These are phyloP conservation scores for Debaryomyces prosopidis DNA, from an alignment of 805 yeast species.

Conservation along the genomic window DNA sequence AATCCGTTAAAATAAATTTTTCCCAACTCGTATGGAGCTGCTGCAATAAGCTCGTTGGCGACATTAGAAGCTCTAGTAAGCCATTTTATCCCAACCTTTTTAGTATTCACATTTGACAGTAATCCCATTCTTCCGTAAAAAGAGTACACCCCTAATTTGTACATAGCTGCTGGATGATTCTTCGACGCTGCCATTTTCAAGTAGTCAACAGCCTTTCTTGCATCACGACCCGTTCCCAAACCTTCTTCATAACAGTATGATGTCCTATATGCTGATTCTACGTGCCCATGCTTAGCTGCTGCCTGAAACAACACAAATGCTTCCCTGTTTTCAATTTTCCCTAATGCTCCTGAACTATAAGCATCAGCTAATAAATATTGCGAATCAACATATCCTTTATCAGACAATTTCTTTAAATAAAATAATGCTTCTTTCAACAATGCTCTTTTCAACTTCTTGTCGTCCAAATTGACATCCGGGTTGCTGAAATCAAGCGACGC, in stretches of 20 bases:
- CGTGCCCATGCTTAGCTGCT: conserved; percentile 93
- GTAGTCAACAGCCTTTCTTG: conserved; percentile 81
- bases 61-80: conserved; percentile 79
- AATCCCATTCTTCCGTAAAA: conserved; percentile 86
- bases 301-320: conserved; percentile 76
- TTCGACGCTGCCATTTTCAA: conserved; percentile 84
- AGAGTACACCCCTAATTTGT: conserved; percentile 83
- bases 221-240: conserved; percentile 85
- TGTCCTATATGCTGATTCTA: conserved; percentile 88
- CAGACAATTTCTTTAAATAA: conserved; percentile 69
- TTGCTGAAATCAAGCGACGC: conserved; percentile 18
- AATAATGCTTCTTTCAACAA: conserved; percentile 75
- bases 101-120: conserved; percentile 61
- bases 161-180: conserved; percentile 97
- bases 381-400: conserved; percentile 83
- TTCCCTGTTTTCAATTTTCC: conserved; percentile 74
- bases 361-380: conserved; percentile 93
- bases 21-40: conserved; percentile 94
- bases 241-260: conserved; percentile 94
- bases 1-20: conserved; percentile 83
- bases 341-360: conserved; percentile 79
- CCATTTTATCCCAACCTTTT: conserved; percentile 92
- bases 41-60: conserved; percentile 81
- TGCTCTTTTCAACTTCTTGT: conserved; percentile 44
- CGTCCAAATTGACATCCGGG: conserved; percentile 17